Evolutionary conservation across 768 basidiomycete species (phyloP).

Genomic region (Leccinum variicolor): DNA sequence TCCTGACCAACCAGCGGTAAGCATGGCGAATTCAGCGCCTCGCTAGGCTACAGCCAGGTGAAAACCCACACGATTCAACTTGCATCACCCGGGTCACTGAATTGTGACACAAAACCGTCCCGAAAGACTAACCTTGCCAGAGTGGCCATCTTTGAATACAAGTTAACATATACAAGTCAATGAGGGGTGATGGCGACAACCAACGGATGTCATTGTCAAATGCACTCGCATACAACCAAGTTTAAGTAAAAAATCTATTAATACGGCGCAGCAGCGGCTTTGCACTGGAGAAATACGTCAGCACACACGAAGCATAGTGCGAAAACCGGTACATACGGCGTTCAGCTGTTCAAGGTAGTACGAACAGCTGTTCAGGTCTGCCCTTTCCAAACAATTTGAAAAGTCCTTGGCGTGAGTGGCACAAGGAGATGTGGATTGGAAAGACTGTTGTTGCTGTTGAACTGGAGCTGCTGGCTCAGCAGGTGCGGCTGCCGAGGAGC

Average conservation of each 20-base stretch:
- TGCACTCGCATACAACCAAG: constrained; percentile 4
- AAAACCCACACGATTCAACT: background rate
- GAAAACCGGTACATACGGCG: constrained; percentile 51
- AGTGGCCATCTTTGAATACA: background rate
- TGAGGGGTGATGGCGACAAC: constrained; percentile 2
- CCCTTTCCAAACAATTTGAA: constrained; percentile 80
- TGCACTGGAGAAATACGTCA: constrained; percentile 47
- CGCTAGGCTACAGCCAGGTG: background rate
- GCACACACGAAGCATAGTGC: constrained; percentile 2
- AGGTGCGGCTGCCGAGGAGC: constrained; percentile 32
- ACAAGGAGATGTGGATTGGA: constrained; percentile 49
- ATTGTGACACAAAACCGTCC: no score
- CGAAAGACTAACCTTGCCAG: background rate
- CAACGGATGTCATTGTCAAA: constrained; percentile 8
- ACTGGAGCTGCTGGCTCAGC: constrained; percentile 50
- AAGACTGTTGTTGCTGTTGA: constrained; percentile 37
- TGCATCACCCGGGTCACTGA: background rate
- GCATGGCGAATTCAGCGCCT: background rate
- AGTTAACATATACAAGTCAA: background rate
- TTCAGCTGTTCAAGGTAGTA: constrained; percentile 90
- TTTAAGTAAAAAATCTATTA: constrained; percentile 23
- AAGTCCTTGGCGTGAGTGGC: constrained; percentile 86
- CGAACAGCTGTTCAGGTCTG: constrained; percentile 72
- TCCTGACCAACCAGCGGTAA: background rate
- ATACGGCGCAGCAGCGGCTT: constrained; percentile 67